Evolutionary conservation across 495 filamentous ascomycete genomes (phyloP).

Genomic region (Cairneyella variabilis): DNA sequence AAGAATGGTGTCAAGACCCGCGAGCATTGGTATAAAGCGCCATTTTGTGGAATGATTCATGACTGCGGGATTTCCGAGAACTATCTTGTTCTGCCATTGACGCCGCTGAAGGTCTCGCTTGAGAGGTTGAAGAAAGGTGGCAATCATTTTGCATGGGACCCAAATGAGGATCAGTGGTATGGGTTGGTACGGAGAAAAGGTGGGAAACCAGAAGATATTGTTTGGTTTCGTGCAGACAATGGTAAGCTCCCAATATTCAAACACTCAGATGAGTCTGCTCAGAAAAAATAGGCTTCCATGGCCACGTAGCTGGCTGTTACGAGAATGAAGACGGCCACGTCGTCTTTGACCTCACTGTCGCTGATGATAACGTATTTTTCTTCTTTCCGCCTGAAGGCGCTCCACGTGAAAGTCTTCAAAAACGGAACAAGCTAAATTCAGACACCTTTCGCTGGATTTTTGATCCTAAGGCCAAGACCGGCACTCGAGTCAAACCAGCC

Average conservation of each 20-base stretch:
- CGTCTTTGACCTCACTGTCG: slow-evolving; percentile 50
- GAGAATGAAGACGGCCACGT: slow-evolving; percentile 45
- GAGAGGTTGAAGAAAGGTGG: slow-evolving; percentile 50
- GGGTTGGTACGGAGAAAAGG: slow-evolving; percentile 45
- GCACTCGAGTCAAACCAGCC: slow-evolving; percentile 32
- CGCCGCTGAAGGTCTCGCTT: slow-evolving; percentile 46
- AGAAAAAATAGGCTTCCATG: slow-evolving; percentile 38
- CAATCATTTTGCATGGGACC: slow-evolving; percentile 54
- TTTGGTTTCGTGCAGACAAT: slow-evolving; percentile 44
- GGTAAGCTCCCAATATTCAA: slow-evolving; percentile 29
- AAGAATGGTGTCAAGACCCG: slow-evolving; percentile 39
- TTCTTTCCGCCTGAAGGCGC: slow-evolving; percentile 46
- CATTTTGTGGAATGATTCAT: slow-evolving; percentile 54
- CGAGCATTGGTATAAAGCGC: slow-evolving; percentile 45
- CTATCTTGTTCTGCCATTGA: slow-evolving; percentile 47
- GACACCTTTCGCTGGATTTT: slow-evolving; percentile 53
- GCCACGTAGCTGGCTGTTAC: slow-evolving; percentile 48
- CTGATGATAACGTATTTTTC: slow-evolving; percentile 54
- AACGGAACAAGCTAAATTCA: slow-evolving; percentile 32
- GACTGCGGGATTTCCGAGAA: slow-evolving; percentile 50
- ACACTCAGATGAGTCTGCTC: slow-evolving; percentile 16
- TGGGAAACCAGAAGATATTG: slow-evolving; percentile 44
- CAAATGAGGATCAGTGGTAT: slow-evolving; percentile 47
- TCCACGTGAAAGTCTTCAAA: slow-evolving; percentile 20
- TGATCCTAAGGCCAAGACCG: slow-evolving; percentile 39